phyloP scores from a whole-genome alignment of 2,329 filamentous ascomycete genomes.

The Penicillium sp. region DNA sequence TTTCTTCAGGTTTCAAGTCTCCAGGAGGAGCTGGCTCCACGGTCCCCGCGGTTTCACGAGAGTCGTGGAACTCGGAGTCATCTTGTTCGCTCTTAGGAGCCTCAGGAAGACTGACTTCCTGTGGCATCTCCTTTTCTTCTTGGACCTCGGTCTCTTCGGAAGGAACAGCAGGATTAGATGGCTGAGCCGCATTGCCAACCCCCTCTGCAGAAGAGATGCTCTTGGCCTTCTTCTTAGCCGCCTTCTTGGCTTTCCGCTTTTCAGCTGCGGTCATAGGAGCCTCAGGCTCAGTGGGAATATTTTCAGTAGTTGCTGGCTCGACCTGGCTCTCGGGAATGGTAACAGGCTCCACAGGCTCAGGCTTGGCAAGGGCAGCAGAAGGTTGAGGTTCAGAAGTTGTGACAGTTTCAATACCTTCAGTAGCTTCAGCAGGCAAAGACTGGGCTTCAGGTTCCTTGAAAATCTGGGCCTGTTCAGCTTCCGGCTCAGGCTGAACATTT shows the following conservation, averaged over 20 bases:
- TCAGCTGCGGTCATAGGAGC: conserved; percentile 7
- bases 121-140: neutral
- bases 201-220: conserved; percentile 5
- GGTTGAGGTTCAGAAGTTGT: conserved; percentile 1
- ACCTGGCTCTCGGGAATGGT: neutral
- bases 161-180: neutral
- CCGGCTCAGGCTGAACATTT: conserved; percentile 1
- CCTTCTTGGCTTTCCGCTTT: conserved; percentile 18
- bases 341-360: neutral
- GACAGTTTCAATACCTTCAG: neutral
- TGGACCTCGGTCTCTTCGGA: neutral
- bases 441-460: conserved; percentile 5
- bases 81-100: neutral
- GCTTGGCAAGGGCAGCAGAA: neutral
- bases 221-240: conserved; percentile 18
- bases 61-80: neutral
- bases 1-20: neutral
- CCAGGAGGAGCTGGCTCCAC: neutral
- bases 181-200: neutral
- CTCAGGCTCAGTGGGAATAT: conserved; percentile 1
- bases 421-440: neutral
- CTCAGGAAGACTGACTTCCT: neutral
- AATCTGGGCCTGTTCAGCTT: neutral
- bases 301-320: neutral
- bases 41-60: conserved; percentile 1